phyloP scores from a whole-genome alignment of 805 yeast species.

The Ogataea zsoltii region DNA sequence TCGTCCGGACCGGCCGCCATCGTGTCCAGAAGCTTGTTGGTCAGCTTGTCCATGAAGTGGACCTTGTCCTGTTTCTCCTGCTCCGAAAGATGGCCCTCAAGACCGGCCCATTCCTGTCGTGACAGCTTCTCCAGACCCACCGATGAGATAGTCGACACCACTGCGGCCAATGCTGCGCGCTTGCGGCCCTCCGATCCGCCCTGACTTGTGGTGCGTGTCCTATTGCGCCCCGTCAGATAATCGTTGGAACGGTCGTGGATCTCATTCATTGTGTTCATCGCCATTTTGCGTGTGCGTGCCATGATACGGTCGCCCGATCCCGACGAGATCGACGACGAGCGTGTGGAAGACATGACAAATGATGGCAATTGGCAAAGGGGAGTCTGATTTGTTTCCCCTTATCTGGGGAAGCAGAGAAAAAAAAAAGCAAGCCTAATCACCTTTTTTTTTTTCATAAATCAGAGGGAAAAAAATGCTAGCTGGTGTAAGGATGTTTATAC shows the following conservation, averaged over 20 bases:
- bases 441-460: not conserved
- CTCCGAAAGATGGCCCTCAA: slow-evolving; percentile 14
- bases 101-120: slow-evolving; percentile 11
- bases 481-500: slow-evolving; percentile 11
- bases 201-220: slow-evolving; percentile 3
- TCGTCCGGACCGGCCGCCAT: slow-evolving; percentile 14
- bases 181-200: slow-evolving; percentile 23
- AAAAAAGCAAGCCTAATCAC: not conserved
- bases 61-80: slow-evolving; percentile 31
- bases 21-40: slow-evolving; percentile 52
- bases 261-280: slow-evolving; percentile 24
- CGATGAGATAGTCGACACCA: slow-evolving; percentile 45
- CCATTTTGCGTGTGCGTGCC: slow-evolving; percentile 20
- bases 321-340: slow-evolving; percentile 13
- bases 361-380: not conserved
- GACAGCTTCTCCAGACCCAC: slow-evolving; percentile 43
- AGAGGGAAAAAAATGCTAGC: not conserved
- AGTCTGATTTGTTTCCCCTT: not conserved
- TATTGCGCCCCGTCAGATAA: slow-evolving; percentile 14
- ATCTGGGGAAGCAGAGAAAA: not conserved
- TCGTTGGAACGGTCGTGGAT: slow-evolving; percentile 26
- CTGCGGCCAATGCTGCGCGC: slow-evolving; percentile 39
- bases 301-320: slow-evolving; percentile 11
- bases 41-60: slow-evolving; percentile 59
- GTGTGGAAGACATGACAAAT: not conserved